phyloP scores from a whole-genome alignment of 2,329 filamentous ascomycete genomes.

The Trichoderma cornu-damae region DNA sequence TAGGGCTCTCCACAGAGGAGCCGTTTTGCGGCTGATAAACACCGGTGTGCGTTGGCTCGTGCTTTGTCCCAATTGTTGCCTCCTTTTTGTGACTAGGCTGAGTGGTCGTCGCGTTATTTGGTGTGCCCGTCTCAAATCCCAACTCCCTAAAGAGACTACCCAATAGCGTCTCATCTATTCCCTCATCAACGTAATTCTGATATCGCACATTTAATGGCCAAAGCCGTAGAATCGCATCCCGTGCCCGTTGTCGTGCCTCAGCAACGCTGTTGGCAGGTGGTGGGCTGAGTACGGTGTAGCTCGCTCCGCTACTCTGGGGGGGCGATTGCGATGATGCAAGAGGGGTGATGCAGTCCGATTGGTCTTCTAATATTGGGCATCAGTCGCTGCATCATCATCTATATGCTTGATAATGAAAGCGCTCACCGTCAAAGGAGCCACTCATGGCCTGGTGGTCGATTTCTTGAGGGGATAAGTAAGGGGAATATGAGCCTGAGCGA shows the following conservation, averaged over 20 bases:
- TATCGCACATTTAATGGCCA: constrained; percentile 65
- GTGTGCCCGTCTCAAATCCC: constrained; percentile 45
- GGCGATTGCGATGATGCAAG: neutral
- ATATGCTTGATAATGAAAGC: neutral
- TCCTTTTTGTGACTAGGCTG: neutral
- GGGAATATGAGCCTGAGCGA: constrained; percentile 49
- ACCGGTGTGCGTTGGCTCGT: neutral
- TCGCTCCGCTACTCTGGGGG: neutral
- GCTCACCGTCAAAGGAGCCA: neutral
- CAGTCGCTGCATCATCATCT: neutral
- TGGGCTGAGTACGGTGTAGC: neutral
- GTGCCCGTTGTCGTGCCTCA: constrained; percentile 54
- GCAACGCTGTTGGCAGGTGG: constrained; percentile 21
- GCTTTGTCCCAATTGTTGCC: neutral
- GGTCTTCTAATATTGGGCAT: neutral
- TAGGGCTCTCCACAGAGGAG: neutral
- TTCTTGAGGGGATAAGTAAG: constrained; percentile 47
- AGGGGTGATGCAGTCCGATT: neutral
- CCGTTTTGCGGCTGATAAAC: neutral
- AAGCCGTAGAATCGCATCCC: constrained; percentile 61
- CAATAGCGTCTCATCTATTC: constrained; percentile 60
- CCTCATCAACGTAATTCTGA: constrained; percentile 66
- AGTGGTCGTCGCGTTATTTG: neutral
- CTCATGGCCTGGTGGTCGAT: constrained; percentile 27
- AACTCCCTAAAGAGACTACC: constrained; percentile 63